Evolutionary conservation across 495 filamentous ascomycete species (phyloP).

Genomic region (Parathielavia hyrcaniae): DNA sequence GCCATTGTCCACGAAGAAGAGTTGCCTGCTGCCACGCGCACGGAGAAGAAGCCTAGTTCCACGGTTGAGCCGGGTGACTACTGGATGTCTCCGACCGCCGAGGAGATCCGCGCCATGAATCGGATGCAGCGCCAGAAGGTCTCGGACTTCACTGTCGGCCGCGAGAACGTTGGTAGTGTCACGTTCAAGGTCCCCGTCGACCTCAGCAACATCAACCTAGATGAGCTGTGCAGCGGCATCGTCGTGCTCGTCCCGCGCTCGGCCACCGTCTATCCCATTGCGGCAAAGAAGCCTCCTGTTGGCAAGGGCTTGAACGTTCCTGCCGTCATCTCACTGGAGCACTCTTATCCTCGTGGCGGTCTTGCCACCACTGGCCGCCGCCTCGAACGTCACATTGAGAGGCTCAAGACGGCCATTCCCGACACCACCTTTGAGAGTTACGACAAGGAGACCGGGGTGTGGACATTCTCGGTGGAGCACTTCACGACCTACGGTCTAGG

Average conservation of each 20-base stretch:
- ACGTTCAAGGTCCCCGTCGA: slow-evolving; percentile 77
- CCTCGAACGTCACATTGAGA: slow-evolving; percentile 73
- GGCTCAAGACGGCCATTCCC: slow-evolving; percentile 59
- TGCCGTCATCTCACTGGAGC: slow-evolving; percentile 73
- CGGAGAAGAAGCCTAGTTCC: slow-evolving; percentile 20
- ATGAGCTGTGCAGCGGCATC: slow-evolving; percentile 63
- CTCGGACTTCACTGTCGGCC: slow-evolving; percentile 69
- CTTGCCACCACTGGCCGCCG: slow-evolving; percentile 30
- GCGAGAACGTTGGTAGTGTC: slow-evolving; percentile 69
- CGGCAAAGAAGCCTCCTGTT: slow-evolving; percentile 64
- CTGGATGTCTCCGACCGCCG: slow-evolving; percentile 69
- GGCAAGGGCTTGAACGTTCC: slow-evolving; percentile 91
- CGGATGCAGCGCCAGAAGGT: slow-evolving; percentile 66
- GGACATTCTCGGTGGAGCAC: slow-evolving; percentile 87
- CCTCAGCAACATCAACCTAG: slow-evolving; percentile 62
- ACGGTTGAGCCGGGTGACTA: slow-evolving; percentile 67
- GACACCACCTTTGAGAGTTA: slow-evolving; percentile 80
- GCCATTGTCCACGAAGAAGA: slow-evolving; percentile 71
- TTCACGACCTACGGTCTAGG: slow-evolving; percentile 94
- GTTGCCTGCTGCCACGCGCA: slow-evolving; percentile 32
- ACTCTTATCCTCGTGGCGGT: slow-evolving; percentile 76
- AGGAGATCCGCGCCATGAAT: slow-evolving; percentile 68
- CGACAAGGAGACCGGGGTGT: slow-evolving; percentile 68
- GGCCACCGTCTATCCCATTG: slow-evolving; percentile 78
- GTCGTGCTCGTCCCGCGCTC: slow-evolving; percentile 67